phyloP scores from a whole-genome alignment of 768 basidiomycete species.

The Suillus lakei region DNA sequence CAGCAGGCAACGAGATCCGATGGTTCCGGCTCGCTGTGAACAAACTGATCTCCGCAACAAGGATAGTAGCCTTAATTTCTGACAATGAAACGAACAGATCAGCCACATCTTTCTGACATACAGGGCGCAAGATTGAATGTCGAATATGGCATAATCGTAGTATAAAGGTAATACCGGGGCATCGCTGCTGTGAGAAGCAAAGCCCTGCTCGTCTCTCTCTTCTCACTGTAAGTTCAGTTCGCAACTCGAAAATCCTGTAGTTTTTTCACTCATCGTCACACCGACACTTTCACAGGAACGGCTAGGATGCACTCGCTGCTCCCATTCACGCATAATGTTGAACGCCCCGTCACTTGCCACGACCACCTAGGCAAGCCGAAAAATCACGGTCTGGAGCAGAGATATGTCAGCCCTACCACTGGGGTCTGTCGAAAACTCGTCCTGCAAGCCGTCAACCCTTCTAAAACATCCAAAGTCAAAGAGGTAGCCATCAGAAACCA shows the following conservation, averaged over 20 bases:
- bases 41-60: no score
- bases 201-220: neutral
- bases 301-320: neutral
- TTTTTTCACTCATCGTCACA: neutral
- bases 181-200: neutral
- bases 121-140: no score
- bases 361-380: neutral
- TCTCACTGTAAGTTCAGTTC: neutral
- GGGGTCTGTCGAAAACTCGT: constrained; percentile 17
- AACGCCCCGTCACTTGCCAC: neutral
- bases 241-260: neutral
- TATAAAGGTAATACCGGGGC: neutral
- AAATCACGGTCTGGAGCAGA: constrained; percentile 14
- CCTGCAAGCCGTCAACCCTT: constrained; percentile 17
- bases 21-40: no score
- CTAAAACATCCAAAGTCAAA: no score
- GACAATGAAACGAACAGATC: no score
- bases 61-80: no score
- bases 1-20: no score
- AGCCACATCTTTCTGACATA: no score
- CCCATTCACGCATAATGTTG: neutral
- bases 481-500: constrained; percentile 9
- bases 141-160: no score
- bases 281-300: neutral
- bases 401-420: constrained; percentile 21